Evolutionary conservation across 2,329 filamentous ascomycete genomes (phyloP).

Genomic region (Rhynchosporium graminicola): DNA sequence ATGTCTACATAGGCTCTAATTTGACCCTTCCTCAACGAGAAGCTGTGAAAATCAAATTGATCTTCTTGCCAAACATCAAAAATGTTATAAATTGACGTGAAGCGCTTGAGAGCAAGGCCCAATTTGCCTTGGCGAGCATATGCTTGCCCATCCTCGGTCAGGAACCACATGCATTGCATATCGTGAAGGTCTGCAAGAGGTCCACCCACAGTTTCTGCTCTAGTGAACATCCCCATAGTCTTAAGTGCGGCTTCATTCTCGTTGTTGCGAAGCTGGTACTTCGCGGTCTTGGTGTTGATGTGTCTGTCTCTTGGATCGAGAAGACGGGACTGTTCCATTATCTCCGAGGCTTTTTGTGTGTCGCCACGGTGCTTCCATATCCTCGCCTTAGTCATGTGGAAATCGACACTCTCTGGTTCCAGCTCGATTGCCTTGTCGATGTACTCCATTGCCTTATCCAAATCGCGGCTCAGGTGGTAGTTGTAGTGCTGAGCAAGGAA

Average conservation of each 20-base stretch:
- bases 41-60: slow-evolving; percentile 98
- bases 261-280: slow-evolving; percentile 93
- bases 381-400: slow-evolving; percentile 91
- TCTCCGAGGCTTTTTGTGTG: slow-evolving; percentile 73
- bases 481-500: slow-evolving; percentile 98
- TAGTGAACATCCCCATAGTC: slow-evolving; percentile 91
- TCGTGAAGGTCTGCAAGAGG: slow-evolving; percentile 89
- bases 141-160: slow-evolving; percentile 92
- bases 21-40: slow-evolving; percentile 95
- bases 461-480: slow-evolving; percentile 82
- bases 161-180: slow-evolving; percentile 98
- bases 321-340: slow-evolving; percentile 83
- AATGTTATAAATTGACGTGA: slow-evolving; percentile 84
- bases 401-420: slow-evolving; percentile 81
- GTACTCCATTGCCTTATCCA: slow-evolving; percentile 77
- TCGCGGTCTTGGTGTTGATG: slow-evolving; percentile 97
- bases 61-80: slow-evolving; percentile 99
- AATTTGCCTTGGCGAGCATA: slow-evolving; percentile 80
- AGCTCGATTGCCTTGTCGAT: slow-evolving; percentile 82
- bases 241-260: slow-evolving; percentile 83
- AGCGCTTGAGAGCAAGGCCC: slow-evolving; percentile 87
- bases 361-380: slow-evolving; percentile 92
- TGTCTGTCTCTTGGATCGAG: slow-evolving; percentile 91
- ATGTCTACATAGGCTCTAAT: slow-evolving; percentile 94
- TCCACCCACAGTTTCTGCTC: slow-evolving; percentile 84